Conservation (phyloP, 768 basidiomycete genomes). For the Pseudohyphozyma bogoriensis region DNA sequence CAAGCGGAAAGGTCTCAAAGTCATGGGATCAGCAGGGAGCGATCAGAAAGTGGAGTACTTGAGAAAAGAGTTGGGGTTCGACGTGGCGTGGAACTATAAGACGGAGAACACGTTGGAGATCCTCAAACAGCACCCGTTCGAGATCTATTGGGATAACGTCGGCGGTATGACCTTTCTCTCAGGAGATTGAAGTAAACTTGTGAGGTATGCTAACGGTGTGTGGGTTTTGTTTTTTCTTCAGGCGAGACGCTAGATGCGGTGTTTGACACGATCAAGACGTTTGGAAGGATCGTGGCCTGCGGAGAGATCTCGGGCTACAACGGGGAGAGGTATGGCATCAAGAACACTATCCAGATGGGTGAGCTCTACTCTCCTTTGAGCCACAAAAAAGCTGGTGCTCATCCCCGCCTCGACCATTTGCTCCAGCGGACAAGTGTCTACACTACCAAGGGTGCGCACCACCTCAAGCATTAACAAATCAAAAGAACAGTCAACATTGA, state of each 20-base stretch:
- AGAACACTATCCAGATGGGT: constrained; percentile 31
- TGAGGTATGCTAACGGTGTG: too few relatives aligned
- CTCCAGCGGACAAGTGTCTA: too few relatives aligned
- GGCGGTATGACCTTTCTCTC: too few relatives aligned
- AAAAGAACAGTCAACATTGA: background rate
- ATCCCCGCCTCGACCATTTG: too few relatives aligned
- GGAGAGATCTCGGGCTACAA: constrained; percentile 29
- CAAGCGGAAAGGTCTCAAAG: constrained; percentile 45
- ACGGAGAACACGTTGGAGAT: constrained; percentile 25
- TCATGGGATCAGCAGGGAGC: constrained; percentile 60
- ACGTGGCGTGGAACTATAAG: constrained; percentile 58
- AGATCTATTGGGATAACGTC: constrained; percentile 34
- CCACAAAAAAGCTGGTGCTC: too few relatives aligned
- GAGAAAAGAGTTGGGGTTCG: constrained; percentile 49
- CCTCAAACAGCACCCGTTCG: constrained; percentile 14
- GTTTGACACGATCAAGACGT: constrained; percentile 18
- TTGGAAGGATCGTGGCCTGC: constrained; percentile 29
- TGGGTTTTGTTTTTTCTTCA: too few relatives aligned
- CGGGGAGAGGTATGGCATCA: constrained; percentile 25
- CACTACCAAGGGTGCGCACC: too few relatives aligned
- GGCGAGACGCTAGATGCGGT: constrained; percentile 31
- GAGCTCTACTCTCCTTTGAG: background rate
- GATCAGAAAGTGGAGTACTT: constrained; percentile 60
- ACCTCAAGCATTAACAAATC: too few relatives aligned
- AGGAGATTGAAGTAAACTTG: too few relatives aligned